Percentiles rank a stretch among this genome's conserved stretches.
phyloP scores from a whole-genome alignment of 768 basidiomycete genomes.

The Baorangia bicolor region DNA sequence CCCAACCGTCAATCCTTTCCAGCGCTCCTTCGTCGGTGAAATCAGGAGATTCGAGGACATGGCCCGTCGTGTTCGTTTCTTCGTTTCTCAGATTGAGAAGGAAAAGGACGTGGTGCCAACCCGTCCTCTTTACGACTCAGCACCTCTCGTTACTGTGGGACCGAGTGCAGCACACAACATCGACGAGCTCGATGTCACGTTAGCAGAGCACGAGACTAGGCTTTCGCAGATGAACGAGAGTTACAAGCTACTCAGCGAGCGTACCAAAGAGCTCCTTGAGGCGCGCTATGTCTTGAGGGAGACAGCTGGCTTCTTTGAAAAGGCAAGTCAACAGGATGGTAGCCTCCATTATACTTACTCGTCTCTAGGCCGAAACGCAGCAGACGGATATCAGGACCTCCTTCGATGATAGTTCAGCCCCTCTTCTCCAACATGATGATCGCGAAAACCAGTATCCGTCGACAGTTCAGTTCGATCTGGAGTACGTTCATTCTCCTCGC shows the following conservation, averaged over 20 bases:
- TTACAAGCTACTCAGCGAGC: constrained; percentile 84
- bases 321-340: constrained; percentile 44
- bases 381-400: constrained; percentile 81
- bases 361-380: constrained; percentile 68
- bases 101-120: constrained; percentile 81
- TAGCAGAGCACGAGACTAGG: constrained; percentile 83
- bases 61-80: constrained; percentile 92
- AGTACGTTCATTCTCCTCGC: constrained; percentile 48
- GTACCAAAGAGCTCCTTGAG: constrained; percentile 84
- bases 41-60: constrained; percentile 95
- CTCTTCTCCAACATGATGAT: constrained; percentile 90
- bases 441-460: constrained; percentile 62
- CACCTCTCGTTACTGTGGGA: constrained; percentile 84
- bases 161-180: constrained; percentile 91
- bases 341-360: constrained; percentile 5
- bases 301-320: constrained; percentile 95
- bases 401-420: constrained; percentile 89
- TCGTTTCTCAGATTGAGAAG: constrained; percentile 79
- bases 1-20: constrained; percentile 93
- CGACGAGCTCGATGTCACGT: constrained; percentile 87
- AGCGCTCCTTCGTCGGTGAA: constrained; percentile 96
- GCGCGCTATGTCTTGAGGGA: constrained; percentile 93
- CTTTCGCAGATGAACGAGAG: constrained; percentile 89
- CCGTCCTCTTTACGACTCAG: constrained; percentile 82
- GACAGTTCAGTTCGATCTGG: constrained; percentile 77